Conservation (phyloP, 2,329 filamentous ascomycete species). For the Acephala macrosclerotiorum region DNA sequence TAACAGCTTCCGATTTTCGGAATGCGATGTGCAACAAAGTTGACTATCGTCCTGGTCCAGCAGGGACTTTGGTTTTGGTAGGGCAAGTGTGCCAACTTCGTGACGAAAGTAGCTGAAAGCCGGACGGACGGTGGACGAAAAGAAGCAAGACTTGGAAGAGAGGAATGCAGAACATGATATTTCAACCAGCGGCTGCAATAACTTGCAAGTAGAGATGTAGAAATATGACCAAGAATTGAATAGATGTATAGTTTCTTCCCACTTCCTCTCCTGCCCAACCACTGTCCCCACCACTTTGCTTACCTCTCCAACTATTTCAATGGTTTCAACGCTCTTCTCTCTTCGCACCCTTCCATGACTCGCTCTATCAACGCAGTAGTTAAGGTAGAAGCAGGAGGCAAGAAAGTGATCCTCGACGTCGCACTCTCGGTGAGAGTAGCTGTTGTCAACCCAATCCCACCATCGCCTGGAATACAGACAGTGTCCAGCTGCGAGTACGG, state of each 20-base stretch:
- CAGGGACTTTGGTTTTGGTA: no score
- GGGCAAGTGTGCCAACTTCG: no score
- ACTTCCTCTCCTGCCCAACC: no score
- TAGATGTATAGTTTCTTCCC: no score
- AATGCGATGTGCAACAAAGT: not conserved
- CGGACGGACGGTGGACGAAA: no score
- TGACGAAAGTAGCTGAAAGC: no score
- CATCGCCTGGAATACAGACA: constrained; percentile 35
- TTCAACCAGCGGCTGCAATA: no score
- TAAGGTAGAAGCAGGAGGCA: not conserved
- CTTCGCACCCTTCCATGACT: not conserved
- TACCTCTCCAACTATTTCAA: not conserved
- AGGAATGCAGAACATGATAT: no score
- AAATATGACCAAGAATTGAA: not conserved
- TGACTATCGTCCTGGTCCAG: not conserved
- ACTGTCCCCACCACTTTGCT: no score
- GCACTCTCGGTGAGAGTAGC: not conserved
- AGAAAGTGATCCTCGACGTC: constrained; percentile 15
- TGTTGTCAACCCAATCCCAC: constrained; percentile 9
- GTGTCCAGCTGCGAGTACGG: constrained; percentile 28
- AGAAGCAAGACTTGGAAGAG: no score
- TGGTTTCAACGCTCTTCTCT: not conserved
- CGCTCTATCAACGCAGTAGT: not conserved
- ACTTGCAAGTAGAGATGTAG: not conserved
- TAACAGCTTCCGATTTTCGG: no score